Evolutionary conservation across 768 basidiomycete genomes (phyloP).

Genomic region (Neoboletus magnificus): DNA sequence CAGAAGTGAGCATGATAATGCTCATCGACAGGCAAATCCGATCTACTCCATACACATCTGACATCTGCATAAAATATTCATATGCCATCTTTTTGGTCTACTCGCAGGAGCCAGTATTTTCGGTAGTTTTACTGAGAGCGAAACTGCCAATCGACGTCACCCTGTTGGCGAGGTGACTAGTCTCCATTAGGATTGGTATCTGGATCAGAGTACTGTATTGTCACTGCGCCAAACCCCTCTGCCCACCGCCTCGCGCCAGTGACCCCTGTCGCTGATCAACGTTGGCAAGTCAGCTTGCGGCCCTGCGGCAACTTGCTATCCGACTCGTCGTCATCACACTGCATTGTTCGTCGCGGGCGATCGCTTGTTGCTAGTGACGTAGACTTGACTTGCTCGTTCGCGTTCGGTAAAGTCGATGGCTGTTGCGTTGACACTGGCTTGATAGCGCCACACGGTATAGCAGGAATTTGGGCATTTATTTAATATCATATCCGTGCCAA

Average conservation of each 20-base stretch:
- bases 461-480: not conserved
- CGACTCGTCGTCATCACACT: not conserved
- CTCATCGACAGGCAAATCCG: not conserved
- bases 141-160: not conserved
- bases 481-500: not conserved
- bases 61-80: conserved; percentile 3
- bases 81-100: not conserved
- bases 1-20: not conserved
- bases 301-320: not conserved
- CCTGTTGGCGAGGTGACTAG: not conserved
- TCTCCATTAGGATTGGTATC: not conserved
- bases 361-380: not conserved
- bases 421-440: not conserved
- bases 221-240: not conserved
- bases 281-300: not conserved
- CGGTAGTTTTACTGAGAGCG: not conserved
- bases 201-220: not conserved
- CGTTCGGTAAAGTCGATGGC: not conserved
- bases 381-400: not conserved
- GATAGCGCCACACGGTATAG: not conserved
- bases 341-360: not conserved
- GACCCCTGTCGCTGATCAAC: not conserved
- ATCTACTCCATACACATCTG: not conserved
- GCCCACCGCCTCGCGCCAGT: not conserved
- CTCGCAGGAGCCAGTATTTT: not conserved